Base-by-base conservation (phyloP, 306 rosid species). In the Argentina anserina region DNA sequence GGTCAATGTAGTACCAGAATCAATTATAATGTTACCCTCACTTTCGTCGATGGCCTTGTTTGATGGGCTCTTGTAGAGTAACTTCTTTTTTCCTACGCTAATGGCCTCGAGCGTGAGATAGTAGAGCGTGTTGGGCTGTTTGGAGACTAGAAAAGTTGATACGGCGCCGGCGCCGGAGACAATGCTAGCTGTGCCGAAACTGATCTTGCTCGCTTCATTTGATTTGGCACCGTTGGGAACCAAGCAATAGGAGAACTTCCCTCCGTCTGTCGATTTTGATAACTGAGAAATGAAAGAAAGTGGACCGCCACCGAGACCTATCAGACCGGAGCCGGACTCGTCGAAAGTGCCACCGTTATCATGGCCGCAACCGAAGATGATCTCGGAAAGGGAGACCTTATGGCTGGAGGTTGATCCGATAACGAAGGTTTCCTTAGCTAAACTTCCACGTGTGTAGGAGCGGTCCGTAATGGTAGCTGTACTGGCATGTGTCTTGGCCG, bases 241-340 rank as follows among this genome's bases (percentile, higher is more conserved):
- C 64, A 89, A 58, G 53, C 93, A 87, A 40, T 92, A 86, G 0
- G 96, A 87, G 76, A 92, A 89, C 31, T 70, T 84, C 0, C 68
- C 72, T 3, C 76, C 72, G 6, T 8, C 13, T 14, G 70, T 28
- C 0, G 40, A 59, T 3, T 58, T 33, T 31, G 70, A 75, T 20
- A 89, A 14, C 70, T 91, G 93, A 61, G 96, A 84, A 46, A 87
- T 37, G 4, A 92, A 42, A 3, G 96, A 92, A 61, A 87, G 80
- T 0, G 41, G 20, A 0, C 93, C 88, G 0, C 83, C 82, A 1
- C 90, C 84, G 0, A 87, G 90, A 3, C 93, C 96, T 0, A 91
- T 73, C 13, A 89, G 26, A 18, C 93, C 91, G 1, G 88, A 80
- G 0, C 75, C 82, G 2, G 73, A 11, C 39, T 41, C 37, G 14